Evolutionary conservation across 345 rosid species (phyloP).

Genomic region (Microthlaspi erraticum): DNA sequence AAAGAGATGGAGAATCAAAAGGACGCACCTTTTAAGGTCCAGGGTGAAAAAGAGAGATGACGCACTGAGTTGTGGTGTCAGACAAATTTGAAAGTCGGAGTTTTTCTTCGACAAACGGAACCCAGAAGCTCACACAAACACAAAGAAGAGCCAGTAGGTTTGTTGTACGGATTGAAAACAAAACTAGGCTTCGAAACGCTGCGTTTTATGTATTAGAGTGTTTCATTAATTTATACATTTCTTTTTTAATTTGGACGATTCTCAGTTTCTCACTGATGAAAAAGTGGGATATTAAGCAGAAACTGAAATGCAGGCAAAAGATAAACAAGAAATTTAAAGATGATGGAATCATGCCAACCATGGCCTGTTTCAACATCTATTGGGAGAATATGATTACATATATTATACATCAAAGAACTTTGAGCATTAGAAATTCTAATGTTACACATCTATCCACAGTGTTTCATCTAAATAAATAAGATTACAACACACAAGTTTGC

Average conservation of each 20-base stretch:
- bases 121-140: neutral
- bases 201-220: neutral
- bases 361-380: neutral
- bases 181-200: neutral
- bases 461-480: neutral
- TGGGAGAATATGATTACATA: neutral
- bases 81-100: conserved; percentile 6
- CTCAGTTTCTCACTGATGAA: too few species aligned
- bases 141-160: neutral
- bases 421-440: neutral
- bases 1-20: neutral
- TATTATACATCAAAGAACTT: conserved; percentile 29
- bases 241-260: too few species aligned
- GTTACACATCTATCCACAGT: conserved; percentile 34
- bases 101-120: conserved; percentile 5
- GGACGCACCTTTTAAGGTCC: conserved; percentile 19
- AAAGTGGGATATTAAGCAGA: too few species aligned
- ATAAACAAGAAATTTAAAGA: neutral
- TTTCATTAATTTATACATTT: too few species aligned
- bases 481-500: conserved; percentile 31
- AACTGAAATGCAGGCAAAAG: conserved; percentile 47
- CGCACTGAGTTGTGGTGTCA: neutral
- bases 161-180: neutral
- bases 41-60: conserved; percentile 23
- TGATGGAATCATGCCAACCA: neutral